These are phyloP conservation scores for Diplotaxis tenuifolia DNA, from an alignment of 345 rosid species.

Conservation along the genomic window DNA sequence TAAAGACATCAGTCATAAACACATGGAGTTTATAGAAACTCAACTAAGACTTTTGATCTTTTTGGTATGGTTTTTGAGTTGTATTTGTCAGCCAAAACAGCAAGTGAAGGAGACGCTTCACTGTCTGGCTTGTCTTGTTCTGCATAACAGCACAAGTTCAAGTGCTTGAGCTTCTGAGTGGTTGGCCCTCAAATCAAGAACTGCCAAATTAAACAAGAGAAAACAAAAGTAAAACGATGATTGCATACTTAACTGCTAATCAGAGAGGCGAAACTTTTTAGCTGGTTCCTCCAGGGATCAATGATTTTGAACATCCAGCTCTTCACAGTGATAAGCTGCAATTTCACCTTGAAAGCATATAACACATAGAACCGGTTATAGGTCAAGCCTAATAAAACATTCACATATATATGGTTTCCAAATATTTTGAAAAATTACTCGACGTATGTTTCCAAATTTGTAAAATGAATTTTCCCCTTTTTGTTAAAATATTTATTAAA, in stretches of 20 bases:
- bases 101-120: conserved; percentile 9
- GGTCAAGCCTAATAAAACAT: too few relatives aligned
- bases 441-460: too few relatives aligned
- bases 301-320: conserved; percentile 12
- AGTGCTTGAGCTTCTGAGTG: conserved; percentile 30
- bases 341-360: conserved; percentile 22
- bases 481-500: too few relatives aligned
- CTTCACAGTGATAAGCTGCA: conserved; percentile 2
- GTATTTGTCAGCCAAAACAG: conserved; percentile 27
- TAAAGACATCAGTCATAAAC: conserved; percentile 17
- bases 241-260: neutral
- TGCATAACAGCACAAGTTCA: conserved; percentile 20
- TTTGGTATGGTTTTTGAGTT: conserved; percentile 18
- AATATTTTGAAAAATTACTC: too few relatives aligned
- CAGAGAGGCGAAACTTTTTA: conserved; percentile 13
- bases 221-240: conserved; percentile 8
- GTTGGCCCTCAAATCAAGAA: conserved; percentile 25
- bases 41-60: conserved; percentile 8
- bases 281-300: conserved; percentile 19
- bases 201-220: conserved; percentile 13
- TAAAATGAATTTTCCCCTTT: too few relatives aligned
- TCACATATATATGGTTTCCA: too few relatives aligned
- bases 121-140: conserved; percentile 32
- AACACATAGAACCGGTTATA: too few relatives aligned
- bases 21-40: conserved; percentile 21